Base-by-base conservation (phyloP, 495 filamentous ascomycete species). In the Xylaria acuta region DNA sequence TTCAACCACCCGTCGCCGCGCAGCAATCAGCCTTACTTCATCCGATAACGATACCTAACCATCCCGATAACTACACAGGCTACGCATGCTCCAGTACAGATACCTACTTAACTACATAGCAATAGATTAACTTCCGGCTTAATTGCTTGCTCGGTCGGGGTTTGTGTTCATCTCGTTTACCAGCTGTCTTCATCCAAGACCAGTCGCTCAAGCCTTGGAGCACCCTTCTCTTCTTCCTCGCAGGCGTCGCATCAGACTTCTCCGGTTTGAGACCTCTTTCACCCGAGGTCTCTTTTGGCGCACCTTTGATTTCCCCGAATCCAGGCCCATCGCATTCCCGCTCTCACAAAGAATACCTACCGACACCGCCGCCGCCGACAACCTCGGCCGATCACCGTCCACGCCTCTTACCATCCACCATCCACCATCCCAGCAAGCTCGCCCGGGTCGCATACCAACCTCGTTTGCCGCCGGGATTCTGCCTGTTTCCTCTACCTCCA, bases 31-130 rank as follows among this genome's bases (percentile, higher is more conserved):
- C 40, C 58, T 60, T 20, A 60, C 58, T 60, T 38, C 32, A 60
- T 60, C 58, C 32, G 58, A 38, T 56, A 56, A 56, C 53, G 27
- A 56, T 56, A 56, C 53, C 53, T 56, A 56, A 56, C 53, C 27
- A 56, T 56, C 22, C 9, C 49, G 25, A 53, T n/a, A n/a, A n/a
- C n/a, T 8, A 27, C 27, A 53, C 49, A 27, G 22, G 49, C 49
- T 27, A 27, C 49, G 5, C 22, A 14, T 53, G 12, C 22, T 38
- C 36, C 7, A 38, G 14, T 54, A 27, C 25, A 14, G 51, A 9
- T 27, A 51, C n/a, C n/a, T n/a, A n/a, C n/a, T n/a, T n/a, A n/a
- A n/a, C 18, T 47, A 8, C 18, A 18, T n/a, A 20, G 47, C 51
- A 56, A 32, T 30, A 56, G 27, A 32, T n/a, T 60, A n/a, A 3